Evolutionary conservation across 805 yeast species (phyloP).

Genomic region (Sugiyamaella qingdaonensis): DNA sequence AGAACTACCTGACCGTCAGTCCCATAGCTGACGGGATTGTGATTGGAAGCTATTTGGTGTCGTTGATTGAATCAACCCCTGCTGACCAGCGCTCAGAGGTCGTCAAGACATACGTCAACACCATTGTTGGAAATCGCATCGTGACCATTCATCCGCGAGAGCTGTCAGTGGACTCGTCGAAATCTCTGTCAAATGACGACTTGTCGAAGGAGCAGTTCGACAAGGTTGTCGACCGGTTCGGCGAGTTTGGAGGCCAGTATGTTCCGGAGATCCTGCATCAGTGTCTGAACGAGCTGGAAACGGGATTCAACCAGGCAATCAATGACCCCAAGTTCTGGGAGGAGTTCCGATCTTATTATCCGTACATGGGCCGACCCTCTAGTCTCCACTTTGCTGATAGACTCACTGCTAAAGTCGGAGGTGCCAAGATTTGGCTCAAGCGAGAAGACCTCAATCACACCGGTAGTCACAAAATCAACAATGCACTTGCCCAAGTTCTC

Average conservation of each 20-base stretch:
- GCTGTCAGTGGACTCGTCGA: background rate
- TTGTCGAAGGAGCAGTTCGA: constrained; percentile 8
- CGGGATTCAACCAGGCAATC: constrained; percentile 79
- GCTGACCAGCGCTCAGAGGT: constrained; percentile 48
- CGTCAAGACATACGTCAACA: constrained; percentile 64
- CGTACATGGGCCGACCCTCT: constrained; percentile 96
- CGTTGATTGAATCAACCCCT: constrained; percentile 60
- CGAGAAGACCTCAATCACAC: constrained; percentile 76
- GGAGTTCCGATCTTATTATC: constrained; percentile 77
- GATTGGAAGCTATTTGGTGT: constrained; percentile 83
- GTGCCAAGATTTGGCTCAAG: constrained; percentile 95
- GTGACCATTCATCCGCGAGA: constrained; percentile 16
- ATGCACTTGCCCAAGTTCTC: constrained; percentile 44
- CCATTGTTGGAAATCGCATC: constrained; percentile 55
- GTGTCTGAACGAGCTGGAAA: constrained; percentile 84
- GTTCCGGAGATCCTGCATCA: constrained; percentile 96
- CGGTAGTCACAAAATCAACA: constrained; percentile 46
- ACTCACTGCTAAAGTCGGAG: constrained; percentile 85
- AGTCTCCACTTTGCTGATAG: constrained; percentile 87
- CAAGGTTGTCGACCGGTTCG: constrained; percentile 57
- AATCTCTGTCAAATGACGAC: constrained; percentile 30
- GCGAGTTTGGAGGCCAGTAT: constrained; percentile 97
- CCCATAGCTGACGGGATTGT: constrained; percentile 89
- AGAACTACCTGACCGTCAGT: constrained; percentile 80
- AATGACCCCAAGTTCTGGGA: constrained; percentile 93